Evolutionary conservation across 345 rosid species (phyloP), one percentile per base, ranked within the genome.

Genomic region (Passiflora organensis): DNA sequence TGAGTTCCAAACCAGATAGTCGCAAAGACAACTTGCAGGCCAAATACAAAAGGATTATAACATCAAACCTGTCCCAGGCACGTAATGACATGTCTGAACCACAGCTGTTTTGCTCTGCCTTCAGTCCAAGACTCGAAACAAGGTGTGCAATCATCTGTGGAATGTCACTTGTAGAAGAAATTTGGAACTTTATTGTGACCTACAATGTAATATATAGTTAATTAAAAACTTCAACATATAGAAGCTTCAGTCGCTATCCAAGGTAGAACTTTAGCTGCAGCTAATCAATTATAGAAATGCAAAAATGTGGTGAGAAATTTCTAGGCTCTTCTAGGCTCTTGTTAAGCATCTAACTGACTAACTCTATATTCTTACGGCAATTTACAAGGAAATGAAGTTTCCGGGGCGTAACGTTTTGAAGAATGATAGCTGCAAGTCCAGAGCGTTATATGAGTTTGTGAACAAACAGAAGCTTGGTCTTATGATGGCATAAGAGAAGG

Each of bases 21-120:
- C 16, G 16, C 34, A 46, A 37, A 14, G 37, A n/a, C 12, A 57
- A 16, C n/a, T 13, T 21, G 32, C 34, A 28, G 34, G 5, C 34
- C 8, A 8, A 8, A 28, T 28, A 28, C 3, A 8, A 28, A 28
- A 3, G 3, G 34, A 28, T 28, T 28, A 28, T 28, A 28, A 21
- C 51, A 44, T 4, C 32, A 25, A 53, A 93, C 99, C 83, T 89
- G 81, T 89, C 94, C 96, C 96, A 93, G 59, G 96, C 84, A 69
- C 89, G 95, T 68, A 86, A 58, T 32, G 66, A 47, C 91, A 93
- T 79, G 58, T 84, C 91, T 41, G 94, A 71, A 68, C 95, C 96
- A 76, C 81, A 84, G 45, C 85, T 78, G 13, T 42, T 80, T 56
- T 82, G 87, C 63, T 83, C 85, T 61, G 73, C 72, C 69, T 86